Evolutionary conservation across 108 stramenopile genomes (phyloP).

Genomic region (Nitzschia sp.): DNA sequence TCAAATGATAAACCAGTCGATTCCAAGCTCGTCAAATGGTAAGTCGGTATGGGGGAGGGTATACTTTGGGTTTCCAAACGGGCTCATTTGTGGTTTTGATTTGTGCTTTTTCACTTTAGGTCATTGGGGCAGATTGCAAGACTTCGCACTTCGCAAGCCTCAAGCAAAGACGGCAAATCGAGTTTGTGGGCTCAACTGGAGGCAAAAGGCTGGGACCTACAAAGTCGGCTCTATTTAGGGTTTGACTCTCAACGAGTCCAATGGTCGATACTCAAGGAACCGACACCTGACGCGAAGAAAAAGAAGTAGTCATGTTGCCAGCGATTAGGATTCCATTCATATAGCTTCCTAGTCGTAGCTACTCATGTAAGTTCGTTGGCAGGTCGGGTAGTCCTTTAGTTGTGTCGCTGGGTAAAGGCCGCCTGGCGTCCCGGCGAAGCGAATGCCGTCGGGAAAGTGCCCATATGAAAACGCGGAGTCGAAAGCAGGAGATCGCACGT

Average conservation of each 20-base stretch:
- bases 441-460: no score
- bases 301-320: neutral
- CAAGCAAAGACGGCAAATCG: constrained; percentile 12
- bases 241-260: constrained; percentile 41
- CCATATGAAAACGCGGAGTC: no score
- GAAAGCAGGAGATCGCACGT: no score
- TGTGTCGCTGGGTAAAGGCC: no score
- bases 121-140: constrained; percentile 6
- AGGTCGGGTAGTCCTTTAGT: no score
- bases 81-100: neutral
- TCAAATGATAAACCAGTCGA: neutral
- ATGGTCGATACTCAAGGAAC: constrained; percentile 1
- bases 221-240: constrained; percentile 68
- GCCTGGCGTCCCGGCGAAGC: no score
- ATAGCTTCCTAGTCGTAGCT: no score
- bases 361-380: no score
- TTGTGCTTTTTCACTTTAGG: neutral
- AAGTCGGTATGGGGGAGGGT: neutral
- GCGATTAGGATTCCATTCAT: no score
- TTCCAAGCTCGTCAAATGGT: constrained; percentile 8
- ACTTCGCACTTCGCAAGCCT: constrained; percentile 15
- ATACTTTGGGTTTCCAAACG: constrained; percentile 9
- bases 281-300: neutral
- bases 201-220: constrained; percentile 66
- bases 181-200: constrained; percentile 31